Percentiles rank a stretch among this genome's conserved stretches.
Evolutionary conservation across 2,329 filamentous ascomycete species (phyloP).

Genomic region (Diplodia mutila): DNA sequence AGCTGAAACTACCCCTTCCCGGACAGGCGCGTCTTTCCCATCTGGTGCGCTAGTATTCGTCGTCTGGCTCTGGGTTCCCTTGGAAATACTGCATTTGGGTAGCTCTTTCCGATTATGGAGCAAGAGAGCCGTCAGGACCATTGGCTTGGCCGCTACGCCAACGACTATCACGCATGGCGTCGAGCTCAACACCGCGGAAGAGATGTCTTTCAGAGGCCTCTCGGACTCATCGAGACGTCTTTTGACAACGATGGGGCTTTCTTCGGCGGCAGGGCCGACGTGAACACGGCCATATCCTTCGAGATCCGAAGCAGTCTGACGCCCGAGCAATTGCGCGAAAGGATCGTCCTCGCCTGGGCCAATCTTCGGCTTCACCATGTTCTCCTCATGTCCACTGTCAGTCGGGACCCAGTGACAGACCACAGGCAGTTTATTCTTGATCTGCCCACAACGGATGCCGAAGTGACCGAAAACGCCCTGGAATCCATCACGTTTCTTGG

Average conservation of each 20-base stretch:
- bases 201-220: constrained; percentile 38
- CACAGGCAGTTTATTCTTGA: constrained; percentile 41
- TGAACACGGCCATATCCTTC: constrained; percentile 45
- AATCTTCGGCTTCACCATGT: constrained; percentile 45
- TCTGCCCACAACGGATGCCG: constrained; percentile 33
- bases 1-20: not conserved
- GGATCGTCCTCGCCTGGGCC: constrained; percentile 47
- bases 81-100: not conserved
- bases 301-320: constrained; percentile 40
- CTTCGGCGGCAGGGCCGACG: constrained; percentile 51
- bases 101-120: not conserved
- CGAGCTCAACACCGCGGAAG: constrained; percentile 8
- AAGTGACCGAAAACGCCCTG: constrained; percentile 38
- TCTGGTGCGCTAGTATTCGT: not conserved
- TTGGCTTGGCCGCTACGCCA: constrained; percentile 49
- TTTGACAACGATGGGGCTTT: constrained; percentile 52
- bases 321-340: constrained; percentile 37
- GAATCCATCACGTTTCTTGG: constrained; percentile 44
- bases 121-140: constrained; percentile 27
- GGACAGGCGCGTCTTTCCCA: too few relatives aligned
- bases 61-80: not conserved
- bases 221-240: constrained; percentile 49
- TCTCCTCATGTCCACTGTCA: constrained; percentile 42
- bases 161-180: constrained; percentile 45
- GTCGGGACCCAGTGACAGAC: constrained; percentile 29